Evolutionary conservation across 352 stramenopile species (phyloP).

Genomic region (Globisporangium mamillatum): DNA sequence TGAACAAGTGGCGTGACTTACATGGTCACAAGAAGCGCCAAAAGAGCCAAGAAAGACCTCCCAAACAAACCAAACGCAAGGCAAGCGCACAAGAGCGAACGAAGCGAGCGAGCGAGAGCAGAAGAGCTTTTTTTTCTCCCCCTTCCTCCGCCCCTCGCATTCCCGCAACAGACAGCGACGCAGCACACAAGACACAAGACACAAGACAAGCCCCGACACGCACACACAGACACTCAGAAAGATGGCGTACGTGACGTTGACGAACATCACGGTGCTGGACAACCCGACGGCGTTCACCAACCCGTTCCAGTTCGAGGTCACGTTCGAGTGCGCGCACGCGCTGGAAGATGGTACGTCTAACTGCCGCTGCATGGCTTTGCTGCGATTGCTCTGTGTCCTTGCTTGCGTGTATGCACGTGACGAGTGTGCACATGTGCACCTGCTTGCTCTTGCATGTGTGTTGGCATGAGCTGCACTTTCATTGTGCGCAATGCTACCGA

Average conservation of each 20-base stretch:
- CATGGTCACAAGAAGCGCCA: not conserved
- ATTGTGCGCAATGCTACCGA: not conserved
- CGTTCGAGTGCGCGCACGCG: conserved; percentile 97
- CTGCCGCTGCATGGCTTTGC: not conserved
- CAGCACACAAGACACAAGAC: not conserved
- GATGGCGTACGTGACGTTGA: conserved; percentile 89
- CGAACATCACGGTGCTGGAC: conserved; percentile 96
- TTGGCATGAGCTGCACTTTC: conserved; percentile 3
- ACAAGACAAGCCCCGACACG: not conserved
- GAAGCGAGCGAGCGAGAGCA: not conserved
- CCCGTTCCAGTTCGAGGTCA: conserved; percentile 99
- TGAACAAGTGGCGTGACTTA: not conserved
- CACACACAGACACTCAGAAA: not conserved
- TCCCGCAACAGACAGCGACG: not conserved
- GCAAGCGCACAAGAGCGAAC: not conserved
- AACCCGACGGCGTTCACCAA: conserved; percentile 98
- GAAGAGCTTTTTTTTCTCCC: conserved; percentile 1
- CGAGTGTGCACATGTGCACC: no score
- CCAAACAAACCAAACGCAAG: not conserved
- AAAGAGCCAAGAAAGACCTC: not conserved
- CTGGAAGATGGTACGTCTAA: conserved; percentile 88
- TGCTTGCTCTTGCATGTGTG: no score
- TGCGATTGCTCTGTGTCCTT: not conserved
- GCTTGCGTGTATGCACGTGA: not conserved
- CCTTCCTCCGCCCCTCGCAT: not conserved